Percentiles rank a stretch among this genome's conserved stretches.
phyloP scores from a whole-genome alignment of 176 grass and related monocot species.

The Calamus simplicifolius region DNA sequence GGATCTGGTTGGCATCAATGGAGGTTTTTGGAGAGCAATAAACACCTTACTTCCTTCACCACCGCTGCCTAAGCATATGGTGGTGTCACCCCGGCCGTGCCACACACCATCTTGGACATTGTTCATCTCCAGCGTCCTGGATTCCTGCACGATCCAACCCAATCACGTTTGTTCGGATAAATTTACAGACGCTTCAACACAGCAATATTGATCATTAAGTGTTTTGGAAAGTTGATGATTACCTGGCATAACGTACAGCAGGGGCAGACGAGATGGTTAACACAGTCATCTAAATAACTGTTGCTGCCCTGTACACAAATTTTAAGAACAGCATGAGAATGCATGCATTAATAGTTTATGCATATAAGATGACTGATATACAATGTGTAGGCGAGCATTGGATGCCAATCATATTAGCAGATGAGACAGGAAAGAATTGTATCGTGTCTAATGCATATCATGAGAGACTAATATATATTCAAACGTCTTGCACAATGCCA shows the following conservation, averaged over 20 bases:
- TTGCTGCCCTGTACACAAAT: conserved; percentile 56
- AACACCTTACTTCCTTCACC: conserved; percentile 57
- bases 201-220: not conserved
- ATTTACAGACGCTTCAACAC: too few species aligned
- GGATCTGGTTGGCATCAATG: conserved; percentile 50
- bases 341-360: too few species aligned
- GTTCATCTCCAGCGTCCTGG: conserved; percentile 93
- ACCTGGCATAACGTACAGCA: conserved; percentile 94
- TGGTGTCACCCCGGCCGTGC: conserved; percentile 89
- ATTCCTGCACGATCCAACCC: conserved; percentile 55
- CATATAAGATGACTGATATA: too few species aligned
- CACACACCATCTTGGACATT: conserved; percentile 91
- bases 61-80: conserved; percentile 66
- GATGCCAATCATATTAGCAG: too few species aligned
- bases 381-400: too few species aligned
- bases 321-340: too few species aligned
- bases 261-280: conserved; percentile 80
- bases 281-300: conserved; percentile 81
- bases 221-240: conserved; percentile 14
- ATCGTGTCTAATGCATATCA: too few species aligned
- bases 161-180: not conserved
- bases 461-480: too few species aligned
- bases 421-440: too few species aligned
- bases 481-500: too few species aligned
- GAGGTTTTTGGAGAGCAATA: conserved; percentile 37